Evolutionary conservation across 225 moss, liverwort and hornwort species (phyloP), one percentile per base, ranked within the genome.

Genomic region (Bryoerythrophyllum caledonicum): DNA sequence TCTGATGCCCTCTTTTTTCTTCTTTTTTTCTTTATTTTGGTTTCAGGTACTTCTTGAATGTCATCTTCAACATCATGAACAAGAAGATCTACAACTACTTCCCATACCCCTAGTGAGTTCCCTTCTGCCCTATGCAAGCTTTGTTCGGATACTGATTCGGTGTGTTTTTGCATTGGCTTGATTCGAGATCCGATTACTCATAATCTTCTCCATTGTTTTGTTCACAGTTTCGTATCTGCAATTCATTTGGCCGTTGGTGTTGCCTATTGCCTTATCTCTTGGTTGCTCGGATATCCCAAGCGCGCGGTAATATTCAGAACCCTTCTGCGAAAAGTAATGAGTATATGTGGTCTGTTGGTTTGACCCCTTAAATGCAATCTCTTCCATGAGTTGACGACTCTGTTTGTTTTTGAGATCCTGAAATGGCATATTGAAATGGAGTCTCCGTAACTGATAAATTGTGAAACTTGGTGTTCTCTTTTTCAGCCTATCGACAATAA

Each of bases 51-150:
- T 95, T 95, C 74, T 78, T 99, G 82, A 99, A 99, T 79, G 95
- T 99, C 23, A 93, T 99, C 76, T 99, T 99, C 78, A 99, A 99
- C 80, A 99, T 99, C 68, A 7, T 99, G 90, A 99, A 99, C 87
- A 99, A 99, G 88, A 93, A 99, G 87, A 79, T 99, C 66, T 95
- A 95, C 89, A 99, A 99, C 74, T 99, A 99, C 73, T 99, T 99
- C 68, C 99, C 99, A 20, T 99, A 67, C 83, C 99, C 99, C 27
- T 99, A 99, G 90, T 90, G 68, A 84, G 90, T 86, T 23, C 23
- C 23, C 53, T 37, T 28, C 10, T 30, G 28, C 20, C 4, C 27
- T n/a, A 30, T 16, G 35, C 5, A 52, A 51, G 7, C 13, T 6
- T 52, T n/a, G 38, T 32, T 25, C 20, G 17, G 46, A 13, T 63